phyloP scores from a whole-genome alignment of 441 rosid genomes.

The Populus hybrid region DNA sequence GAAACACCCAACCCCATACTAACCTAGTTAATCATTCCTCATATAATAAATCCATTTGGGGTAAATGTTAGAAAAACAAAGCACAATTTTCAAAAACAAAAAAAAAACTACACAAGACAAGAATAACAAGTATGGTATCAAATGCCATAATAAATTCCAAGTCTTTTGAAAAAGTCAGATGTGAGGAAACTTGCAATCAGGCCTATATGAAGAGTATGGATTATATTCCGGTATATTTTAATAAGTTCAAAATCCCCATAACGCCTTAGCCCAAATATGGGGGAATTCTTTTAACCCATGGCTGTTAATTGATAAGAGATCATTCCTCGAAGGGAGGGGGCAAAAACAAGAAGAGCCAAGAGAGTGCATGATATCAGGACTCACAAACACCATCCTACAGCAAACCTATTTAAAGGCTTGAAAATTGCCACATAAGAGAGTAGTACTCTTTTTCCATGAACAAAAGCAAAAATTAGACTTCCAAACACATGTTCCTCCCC shows the following conservation, averaged over 20 bases:
- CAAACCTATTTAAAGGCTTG: neutral
- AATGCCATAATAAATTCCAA: neutral
- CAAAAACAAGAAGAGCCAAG: neutral
- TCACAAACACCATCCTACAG: neutral
- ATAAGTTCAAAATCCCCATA: neutral
- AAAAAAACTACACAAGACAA: neutral
- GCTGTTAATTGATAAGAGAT: neutral
- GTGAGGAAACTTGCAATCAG: neutral
- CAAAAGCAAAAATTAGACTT: constrained; percentile 1
- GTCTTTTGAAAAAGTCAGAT: neutral
- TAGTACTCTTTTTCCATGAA: neutral
- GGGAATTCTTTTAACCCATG: neutral
- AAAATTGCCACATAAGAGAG: neutral
- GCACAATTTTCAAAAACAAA: neutral
- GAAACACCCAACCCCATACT: neutral
- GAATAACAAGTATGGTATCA: neutral
- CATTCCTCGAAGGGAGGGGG: neutral
- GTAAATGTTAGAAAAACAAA: neutral
- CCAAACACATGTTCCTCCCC: neutral
- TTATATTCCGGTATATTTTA: neutral
- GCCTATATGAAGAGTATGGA: neutral
- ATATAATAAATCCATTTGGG: neutral
- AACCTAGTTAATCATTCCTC: neutral
- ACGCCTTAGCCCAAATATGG: neutral
- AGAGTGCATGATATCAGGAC: neutral